Evolutionary conservation across 164 flowering plant genomes (phyloP).

Genomic region (Saururus chinensis): DNA sequence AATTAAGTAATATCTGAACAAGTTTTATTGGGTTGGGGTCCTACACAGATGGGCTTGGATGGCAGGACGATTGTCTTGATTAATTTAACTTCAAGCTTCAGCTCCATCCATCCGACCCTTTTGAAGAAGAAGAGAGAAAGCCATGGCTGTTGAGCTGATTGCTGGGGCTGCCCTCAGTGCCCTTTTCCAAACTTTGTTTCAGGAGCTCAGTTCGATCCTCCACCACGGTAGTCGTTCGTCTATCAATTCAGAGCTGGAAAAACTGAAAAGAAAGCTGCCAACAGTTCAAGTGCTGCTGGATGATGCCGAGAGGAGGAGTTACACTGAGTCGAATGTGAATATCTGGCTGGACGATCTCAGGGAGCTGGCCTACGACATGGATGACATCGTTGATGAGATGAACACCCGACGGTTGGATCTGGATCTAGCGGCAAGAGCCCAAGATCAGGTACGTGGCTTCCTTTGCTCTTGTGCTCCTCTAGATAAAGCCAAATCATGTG

Average conservation of each 20-base stretch:
- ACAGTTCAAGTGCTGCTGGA: conserved; percentile 3
- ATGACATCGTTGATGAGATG: conserved; percentile 11
- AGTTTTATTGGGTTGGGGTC: too few relatives aligned
- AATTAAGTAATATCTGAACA: too few relatives aligned
- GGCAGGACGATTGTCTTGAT: too few relatives aligned
- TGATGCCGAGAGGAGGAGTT: conserved; percentile 11
- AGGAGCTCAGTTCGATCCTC: not conserved
- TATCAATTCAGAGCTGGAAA: not conserved
- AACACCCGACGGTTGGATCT: not conserved
- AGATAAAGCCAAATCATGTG: not conserved
- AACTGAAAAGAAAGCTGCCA: not conserved
- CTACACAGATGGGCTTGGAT: too few relatives aligned
- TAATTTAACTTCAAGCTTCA: too few relatives aligned
- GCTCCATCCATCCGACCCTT: too few relatives aligned
- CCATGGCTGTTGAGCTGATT: not conserved
- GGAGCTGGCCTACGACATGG: conserved; percentile 12
- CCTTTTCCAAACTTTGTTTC: not conserved
- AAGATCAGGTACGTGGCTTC: not conserved
- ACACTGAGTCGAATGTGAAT: conserved; percentile 2
- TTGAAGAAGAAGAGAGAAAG: too few relatives aligned
- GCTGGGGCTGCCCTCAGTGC: not conserved
- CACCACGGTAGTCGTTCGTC: not conserved
- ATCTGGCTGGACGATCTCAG: conserved; percentile 8
- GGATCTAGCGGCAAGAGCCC: not conserved
- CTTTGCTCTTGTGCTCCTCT: not conserved